Conservation (phyloP, 176 grass and related monocot species). For the Poa pratensis region DNA sequence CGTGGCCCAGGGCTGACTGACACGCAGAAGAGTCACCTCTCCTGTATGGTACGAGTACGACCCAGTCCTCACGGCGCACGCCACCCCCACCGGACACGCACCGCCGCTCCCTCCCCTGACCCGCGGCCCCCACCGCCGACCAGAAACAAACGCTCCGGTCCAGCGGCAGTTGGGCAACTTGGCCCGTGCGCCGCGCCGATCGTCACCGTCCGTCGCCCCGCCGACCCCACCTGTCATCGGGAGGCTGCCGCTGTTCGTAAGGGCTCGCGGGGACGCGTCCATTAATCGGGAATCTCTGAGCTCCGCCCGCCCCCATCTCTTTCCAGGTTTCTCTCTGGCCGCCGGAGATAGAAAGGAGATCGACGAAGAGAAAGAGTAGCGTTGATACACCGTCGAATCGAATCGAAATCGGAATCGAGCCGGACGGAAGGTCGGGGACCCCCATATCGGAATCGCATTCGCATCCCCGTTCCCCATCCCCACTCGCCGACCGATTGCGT, state of each 20-base stretch:
- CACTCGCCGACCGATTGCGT: constrained; percentile 49
- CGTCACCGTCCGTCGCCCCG: neutral
- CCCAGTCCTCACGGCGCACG: neutral
- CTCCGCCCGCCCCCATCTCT: constrained; percentile 19
- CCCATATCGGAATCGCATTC: constrained; percentile 51
- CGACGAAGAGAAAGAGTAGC: constrained; percentile 75
- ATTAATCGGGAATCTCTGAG: constrained; percentile 26
- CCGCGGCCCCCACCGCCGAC: neutral
- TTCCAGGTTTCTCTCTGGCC: neutral
- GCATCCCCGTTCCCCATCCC: neutral
- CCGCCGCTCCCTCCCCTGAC: neutral
- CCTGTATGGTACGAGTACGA: neutral
- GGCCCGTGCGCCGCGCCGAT: neutral
- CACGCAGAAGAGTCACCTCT: too few relatives aligned
- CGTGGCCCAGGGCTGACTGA: too few relatives aligned
- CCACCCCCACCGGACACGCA: neutral
- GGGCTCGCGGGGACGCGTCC: neutral
- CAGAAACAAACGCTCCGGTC: constrained; percentile 40
- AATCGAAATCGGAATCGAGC: constrained; percentile 11
- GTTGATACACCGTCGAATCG: constrained; percentile 97
- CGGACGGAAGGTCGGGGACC: neutral
- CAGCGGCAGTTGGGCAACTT: constrained; percentile 32
- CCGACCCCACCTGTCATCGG: neutral
- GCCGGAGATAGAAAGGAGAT: neutral
- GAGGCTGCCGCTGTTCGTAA: too few relatives aligned